phyloP scores from a whole-genome alignment of 192 early-diverging fungal genomes.

The Backusella liffmaniae region DNA sequence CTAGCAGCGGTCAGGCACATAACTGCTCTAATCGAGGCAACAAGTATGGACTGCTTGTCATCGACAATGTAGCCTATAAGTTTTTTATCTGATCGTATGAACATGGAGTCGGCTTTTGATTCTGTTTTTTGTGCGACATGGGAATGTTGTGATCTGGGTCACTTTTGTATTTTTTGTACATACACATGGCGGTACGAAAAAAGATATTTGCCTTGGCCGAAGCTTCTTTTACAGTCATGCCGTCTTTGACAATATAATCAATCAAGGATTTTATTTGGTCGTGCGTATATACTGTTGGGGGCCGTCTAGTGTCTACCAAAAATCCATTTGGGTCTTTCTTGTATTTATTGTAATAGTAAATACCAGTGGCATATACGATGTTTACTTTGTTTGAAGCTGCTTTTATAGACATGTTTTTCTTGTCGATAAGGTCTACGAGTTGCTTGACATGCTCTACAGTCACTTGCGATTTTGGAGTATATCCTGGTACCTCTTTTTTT shows the following conservation, averaged over 20 bases:
- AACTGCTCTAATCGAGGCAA: background rate
- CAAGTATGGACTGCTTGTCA: background rate
- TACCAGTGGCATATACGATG: too few species aligned
- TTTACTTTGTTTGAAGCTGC: too few species aligned
- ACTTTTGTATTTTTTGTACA: background rate
- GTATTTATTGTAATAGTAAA: too few species aligned
- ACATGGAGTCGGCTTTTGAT: background rate
- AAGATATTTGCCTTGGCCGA: background rate
- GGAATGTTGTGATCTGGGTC: background rate
- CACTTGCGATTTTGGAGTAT: too few species aligned
- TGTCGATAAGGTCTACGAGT: too few species aligned
- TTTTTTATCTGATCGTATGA: background rate
- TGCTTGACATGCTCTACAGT: too few species aligned
- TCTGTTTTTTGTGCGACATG: background rate
- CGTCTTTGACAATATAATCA: background rate
- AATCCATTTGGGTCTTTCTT: too few species aligned
- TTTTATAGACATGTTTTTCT: too few species aligned
- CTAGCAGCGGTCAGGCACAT: background rate
- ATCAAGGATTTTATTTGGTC: background rate
- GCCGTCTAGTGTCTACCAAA: too few species aligned
- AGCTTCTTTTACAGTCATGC: background rate
- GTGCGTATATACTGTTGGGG: background rate
- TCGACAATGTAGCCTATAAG: background rate
- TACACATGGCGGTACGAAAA: background rate
- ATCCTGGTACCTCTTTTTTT: too few species aligned